These are phyloP conservation scores for Hypoxylon lenormandii DNA, from an alignment of 495 filamentous ascomycete genomes.

Conservation along the genomic window DNA sequence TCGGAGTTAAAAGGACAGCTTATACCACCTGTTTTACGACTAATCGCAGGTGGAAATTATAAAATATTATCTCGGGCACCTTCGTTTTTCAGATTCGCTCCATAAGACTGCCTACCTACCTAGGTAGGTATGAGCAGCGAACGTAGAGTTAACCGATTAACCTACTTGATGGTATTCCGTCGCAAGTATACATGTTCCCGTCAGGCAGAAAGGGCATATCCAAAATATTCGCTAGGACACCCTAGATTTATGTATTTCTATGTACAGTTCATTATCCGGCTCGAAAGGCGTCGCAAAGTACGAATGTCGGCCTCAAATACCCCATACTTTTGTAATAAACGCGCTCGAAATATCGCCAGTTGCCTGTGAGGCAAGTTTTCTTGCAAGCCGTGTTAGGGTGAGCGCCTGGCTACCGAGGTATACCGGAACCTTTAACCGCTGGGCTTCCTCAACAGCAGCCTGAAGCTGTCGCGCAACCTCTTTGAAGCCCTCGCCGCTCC, in stretches of 20 bases:
- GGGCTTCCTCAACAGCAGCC: slow-evolving; percentile 65
- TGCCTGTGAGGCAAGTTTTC: slow-evolving; percentile 27
- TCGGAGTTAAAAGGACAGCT: slow-evolving; percentile 10
- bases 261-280: background rate
- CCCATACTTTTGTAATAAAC: slow-evolving; percentile 56
- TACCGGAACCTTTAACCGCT: slow-evolving; percentile 57
- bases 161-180: background rate
- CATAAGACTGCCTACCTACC: too few species aligned
- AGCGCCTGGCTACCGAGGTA: slow-evolving; percentile 57
- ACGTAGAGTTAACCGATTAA: background rate
- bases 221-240: background rate
- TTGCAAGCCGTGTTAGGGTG: slow-evolving; percentile 51
- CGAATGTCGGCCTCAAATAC: slow-evolving; percentile 14
- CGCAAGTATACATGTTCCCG: too few species aligned
- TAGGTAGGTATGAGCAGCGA: too few species aligned
- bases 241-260: slow-evolving; percentile 5
- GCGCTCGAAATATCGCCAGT: slow-evolving; percentile 46
- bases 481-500: slow-evolving; percentile 47
- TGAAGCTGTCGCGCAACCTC: slow-evolving; percentile 62
- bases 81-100: background rate
- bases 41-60: slow-evolving; percentile 19
- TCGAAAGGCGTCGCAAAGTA: background rate
- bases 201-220: too few species aligned
- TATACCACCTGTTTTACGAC: slow-evolving; percentile 33
- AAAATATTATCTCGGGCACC: background rate